phyloP scores from a whole-genome alignment of 176 grass and related monocot genomes.

The Aegilops tauschii region DNA sequence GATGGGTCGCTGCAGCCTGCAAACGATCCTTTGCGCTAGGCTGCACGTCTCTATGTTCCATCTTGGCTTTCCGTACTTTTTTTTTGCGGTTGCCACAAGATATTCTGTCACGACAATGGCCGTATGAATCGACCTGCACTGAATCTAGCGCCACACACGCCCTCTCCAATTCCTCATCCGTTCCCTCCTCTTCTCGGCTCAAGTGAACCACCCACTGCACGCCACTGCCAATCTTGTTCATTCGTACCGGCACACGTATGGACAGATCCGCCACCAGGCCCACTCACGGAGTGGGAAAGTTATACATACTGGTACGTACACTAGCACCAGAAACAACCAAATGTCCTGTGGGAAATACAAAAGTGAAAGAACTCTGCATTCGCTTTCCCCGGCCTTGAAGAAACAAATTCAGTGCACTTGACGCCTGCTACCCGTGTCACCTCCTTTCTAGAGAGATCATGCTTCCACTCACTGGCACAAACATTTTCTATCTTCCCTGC shows the following conservation, averaged over 20 bases:
- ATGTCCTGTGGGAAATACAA: neutral
- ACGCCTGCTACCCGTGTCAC: neutral
- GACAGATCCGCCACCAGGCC: neutral
- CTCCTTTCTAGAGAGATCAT: conserved; percentile 36
- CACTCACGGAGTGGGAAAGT: neutral
- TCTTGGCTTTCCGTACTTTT: neutral
- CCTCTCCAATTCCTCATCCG: too few species aligned
- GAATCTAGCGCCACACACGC: neutral
- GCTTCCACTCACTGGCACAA: conserved; percentile 13
- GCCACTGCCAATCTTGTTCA: neutral
- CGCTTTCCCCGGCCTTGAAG: neutral
- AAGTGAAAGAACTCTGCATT: neutral
- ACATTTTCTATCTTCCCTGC: neutral
- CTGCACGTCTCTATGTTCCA: neutral
- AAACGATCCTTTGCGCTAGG: neutral
- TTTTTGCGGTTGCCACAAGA: neutral
- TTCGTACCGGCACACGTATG: neutral
- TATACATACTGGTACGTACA: too few species aligned
- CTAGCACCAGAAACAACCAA: neutral
- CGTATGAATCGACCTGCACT: neutral
- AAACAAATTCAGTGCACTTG: neutral
- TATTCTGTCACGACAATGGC: neutral
- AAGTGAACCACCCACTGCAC: neutral
- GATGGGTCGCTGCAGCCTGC: neutral
- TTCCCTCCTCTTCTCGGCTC: neutral